Evolutionary conservation across 2,329 filamentous ascomycete genomes (phyloP), one percentile per base, ranked within the genome.

Genomic region (Podosphaera leucotricha): DNA sequence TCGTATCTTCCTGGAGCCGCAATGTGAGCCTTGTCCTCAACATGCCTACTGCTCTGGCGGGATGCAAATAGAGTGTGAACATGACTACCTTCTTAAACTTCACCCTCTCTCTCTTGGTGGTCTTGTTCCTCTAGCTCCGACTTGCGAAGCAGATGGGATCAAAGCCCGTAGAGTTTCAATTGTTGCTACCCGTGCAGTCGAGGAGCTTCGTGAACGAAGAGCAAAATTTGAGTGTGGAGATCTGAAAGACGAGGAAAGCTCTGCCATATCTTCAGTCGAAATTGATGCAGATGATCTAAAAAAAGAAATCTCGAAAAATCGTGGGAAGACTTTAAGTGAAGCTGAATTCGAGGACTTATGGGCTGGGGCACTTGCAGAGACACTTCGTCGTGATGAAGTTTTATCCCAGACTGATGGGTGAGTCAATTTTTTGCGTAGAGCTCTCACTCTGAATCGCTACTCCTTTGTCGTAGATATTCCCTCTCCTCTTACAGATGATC

Each of bases 91-190:
- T 40, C 67, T 90, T 33, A 80, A 80, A 55, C 72, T 76, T 1
- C 87, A 95, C 58, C 86, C 87, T 1, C 66, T 95, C 19, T 79
- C 85, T 0, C 59, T 94, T 0, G 76, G 77, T 41, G 86, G 90
- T 0, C 57, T 92, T 2, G 56, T 95, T 4, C 90, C 90, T 6
- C 64, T 98, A 7, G 76, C 86, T 5, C 87, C 92, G 1, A 86
- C 83, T 3, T 98, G 90, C 60, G 87, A 94, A 61, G 81, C 90
- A 0, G 92, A 98, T 60, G 85, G 85, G 48, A 84, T 92, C 55
- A 94, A 93, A 60, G 83, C 80, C 6, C 75, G 83, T 35, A 79
- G 81, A 16, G 80, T 95, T 41, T 83, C 87, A 55, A 74, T 78
- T 18, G 84, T 98, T 15, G 84, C 86, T 6, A 79, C 95, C 57